Evolutionary conservation across 805 yeast species (phyloP).

Genomic region (Starmerella cellae): DNA sequence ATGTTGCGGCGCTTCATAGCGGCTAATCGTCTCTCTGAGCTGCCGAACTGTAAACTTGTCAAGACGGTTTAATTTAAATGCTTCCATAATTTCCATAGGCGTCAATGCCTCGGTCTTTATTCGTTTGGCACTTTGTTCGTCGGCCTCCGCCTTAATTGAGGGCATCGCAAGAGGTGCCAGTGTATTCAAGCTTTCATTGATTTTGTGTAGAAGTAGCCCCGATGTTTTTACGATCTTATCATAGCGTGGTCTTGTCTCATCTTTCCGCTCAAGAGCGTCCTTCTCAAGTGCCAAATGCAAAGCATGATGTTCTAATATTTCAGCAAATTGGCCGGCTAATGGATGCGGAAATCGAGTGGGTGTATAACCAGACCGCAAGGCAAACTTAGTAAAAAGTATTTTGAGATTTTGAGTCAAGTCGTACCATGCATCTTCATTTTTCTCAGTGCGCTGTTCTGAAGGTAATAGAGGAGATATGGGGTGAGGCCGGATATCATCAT

Average conservation of each 20-base stretch:
- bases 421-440: background rate
- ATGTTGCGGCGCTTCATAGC: background rate
- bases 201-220: background rate
- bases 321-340: constrained; percentile 39
- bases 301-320: constrained; percentile 35
- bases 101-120: background rate
- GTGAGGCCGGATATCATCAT: constrained; percentile 56
- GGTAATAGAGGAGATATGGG: constrained; percentile 33
- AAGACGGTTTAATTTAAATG: background rate
- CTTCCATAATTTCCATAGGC: background rate
- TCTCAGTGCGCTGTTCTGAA: constrained; percentile 3
- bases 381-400: constrained; percentile 31
- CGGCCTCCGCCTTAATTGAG: background rate
- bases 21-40: background rate
- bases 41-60: background rate
- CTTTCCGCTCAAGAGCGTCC: constrained; percentile 1
- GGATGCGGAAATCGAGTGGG: constrained; percentile 37
- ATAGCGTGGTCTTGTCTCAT: constrained; percentile 12
- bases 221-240: constrained; percentile 3
- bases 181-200: background rate
- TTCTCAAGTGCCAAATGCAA: constrained; percentile 7
- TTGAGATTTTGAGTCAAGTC: constrained; percentile 10
- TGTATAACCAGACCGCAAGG: constrained; percentile 36
- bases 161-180: background rate
- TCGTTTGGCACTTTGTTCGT: background rate